Base-by-base conservation (phyloP, 2,329 filamentous ascomycete species). In the Epichloe hybrida region DNA sequence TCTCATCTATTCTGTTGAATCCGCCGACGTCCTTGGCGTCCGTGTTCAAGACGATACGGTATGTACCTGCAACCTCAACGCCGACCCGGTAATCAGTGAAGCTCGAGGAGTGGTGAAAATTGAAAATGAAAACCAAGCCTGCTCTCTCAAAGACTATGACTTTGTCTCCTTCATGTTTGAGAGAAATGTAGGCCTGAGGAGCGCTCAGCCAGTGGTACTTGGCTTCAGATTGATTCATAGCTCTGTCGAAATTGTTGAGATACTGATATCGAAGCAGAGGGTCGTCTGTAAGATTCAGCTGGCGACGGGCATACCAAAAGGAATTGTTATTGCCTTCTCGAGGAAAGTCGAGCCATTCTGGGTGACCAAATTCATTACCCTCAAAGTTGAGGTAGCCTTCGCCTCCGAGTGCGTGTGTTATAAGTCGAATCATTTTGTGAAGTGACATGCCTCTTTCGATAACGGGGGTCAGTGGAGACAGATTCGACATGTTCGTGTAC, bases 331-430 rank as follows among this genome's bases (percentile, higher is more conserved):
- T 96, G 53, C 93, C 93, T 61, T 84, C 88, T 48, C 93, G 86
- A 4, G 93, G 93, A 69, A 98, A 98, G 67, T 98, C 93, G 39
- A 98, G 85, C 93, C 93, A 98, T 69, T 98, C 93, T 0, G 93
- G 93, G 64, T 98, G 93, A 0, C 93, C 93, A 62, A 98, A 98
- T 68, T 98, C 93, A 68, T 98, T 98, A 54, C 93, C 93, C 70
- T 96, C 90, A 60, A 98, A 98, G 72, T 97, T 98, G 49, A 98
- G 84, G 64, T 95, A 98, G 39, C 91, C 93, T 69, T 98, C 93
- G 50, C 93, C 93, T 53, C 93, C 93, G 15, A 98, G 79, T 41
- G 77, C 80, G 64, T 98, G 91, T 1, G 93, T 97, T 56, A 98
- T 73, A 15, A 98, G 80, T 13, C 93, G 86, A 61, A 98, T 96